Conservation (phyloP, 2,329 filamentous ascomycete species). For the Fusarium sambucinum region DNA sequence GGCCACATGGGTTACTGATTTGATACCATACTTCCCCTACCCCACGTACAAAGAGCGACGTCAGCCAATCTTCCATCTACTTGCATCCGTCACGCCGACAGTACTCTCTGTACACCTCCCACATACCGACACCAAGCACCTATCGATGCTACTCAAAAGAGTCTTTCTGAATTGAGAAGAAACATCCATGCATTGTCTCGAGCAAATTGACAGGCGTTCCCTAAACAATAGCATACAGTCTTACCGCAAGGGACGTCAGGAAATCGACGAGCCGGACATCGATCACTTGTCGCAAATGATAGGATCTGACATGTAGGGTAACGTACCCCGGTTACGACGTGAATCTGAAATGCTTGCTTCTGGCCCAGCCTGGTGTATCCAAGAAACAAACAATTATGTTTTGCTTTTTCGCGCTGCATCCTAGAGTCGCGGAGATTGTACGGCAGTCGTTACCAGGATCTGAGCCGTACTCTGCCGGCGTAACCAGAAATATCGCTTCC, state of each 20-base stretch:
- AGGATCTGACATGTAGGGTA: conserved; percentile 23
- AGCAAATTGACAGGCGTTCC: conserved; percentile 13
- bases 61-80: background rate
- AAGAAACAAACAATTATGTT: conserved; percentile 1
- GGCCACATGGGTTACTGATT: conserved; percentile 6
- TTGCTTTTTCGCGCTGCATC: background rate
- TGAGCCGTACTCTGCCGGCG: background rate
- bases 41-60: conserved; percentile 1
- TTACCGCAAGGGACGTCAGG: background rate
- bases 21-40: conserved; percentile 6
- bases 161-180: background rate
- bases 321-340: conserved; percentile 9
- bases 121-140: background rate
- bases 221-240: conserved; percentile 2
- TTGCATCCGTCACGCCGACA: conserved; percentile 1
- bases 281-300: conserved; percentile 37
- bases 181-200: conserved; percentile 11
- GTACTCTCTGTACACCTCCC: background rate
- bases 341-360: conserved; percentile 1
- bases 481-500: conserved; percentile 4
- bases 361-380: background rate
- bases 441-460: background rate
- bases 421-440: conserved; percentile 1
- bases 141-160: background rate
- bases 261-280: background rate